Evolutionary conservation across 257 asterid genomes (phyloP).

Genomic region (Rubia yunnanensis): DNA sequence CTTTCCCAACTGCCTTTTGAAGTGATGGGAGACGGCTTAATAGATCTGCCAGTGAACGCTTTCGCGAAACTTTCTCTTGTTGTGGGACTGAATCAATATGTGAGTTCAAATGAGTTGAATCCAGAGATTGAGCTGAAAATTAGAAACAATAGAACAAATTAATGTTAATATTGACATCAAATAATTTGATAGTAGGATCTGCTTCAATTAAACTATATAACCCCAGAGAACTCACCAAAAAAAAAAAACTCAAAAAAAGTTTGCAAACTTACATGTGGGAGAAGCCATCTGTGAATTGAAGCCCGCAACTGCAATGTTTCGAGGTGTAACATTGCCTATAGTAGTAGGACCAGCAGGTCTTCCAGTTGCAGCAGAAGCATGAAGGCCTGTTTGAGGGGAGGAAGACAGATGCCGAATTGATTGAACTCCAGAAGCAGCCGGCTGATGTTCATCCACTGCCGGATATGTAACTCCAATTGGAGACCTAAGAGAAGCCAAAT

Average conservation of each 20-base stretch:
- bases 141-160: constrained; percentile 6
- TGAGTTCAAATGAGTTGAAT: constrained; percentile 38
- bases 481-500: constrained; percentile 58
- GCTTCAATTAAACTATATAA: background rate
- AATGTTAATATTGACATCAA: background rate
- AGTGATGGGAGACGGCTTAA: constrained; percentile 71
- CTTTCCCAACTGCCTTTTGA: constrained; percentile 34
- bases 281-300: constrained; percentile 48
- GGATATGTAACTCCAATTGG: constrained; percentile 48
- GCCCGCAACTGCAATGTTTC: constrained; percentile 36
- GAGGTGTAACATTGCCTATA: constrained; percentile 37
- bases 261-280: constrained; percentile 57
- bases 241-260: constrained; percentile 1
- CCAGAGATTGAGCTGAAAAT: constrained; percentile 46
- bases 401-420: constrained; percentile 39
- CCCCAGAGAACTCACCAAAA: background rate
- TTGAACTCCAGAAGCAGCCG: constrained; percentile 32
- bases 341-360: constrained; percentile 34
- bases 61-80: constrained; percentile 40
- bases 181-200: background rate
- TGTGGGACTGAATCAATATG: constrained; percentile 32
- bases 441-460: constrained; percentile 48
- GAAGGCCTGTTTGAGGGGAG: constrained; percentile 30
- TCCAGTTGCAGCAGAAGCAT: constrained; percentile 29
- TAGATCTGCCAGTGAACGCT: constrained; percentile 71